phyloP scores from a whole-genome alignment of 2,329 filamentous ascomycete genomes.

The Arthrobotrys sphaeroides region DNA sequence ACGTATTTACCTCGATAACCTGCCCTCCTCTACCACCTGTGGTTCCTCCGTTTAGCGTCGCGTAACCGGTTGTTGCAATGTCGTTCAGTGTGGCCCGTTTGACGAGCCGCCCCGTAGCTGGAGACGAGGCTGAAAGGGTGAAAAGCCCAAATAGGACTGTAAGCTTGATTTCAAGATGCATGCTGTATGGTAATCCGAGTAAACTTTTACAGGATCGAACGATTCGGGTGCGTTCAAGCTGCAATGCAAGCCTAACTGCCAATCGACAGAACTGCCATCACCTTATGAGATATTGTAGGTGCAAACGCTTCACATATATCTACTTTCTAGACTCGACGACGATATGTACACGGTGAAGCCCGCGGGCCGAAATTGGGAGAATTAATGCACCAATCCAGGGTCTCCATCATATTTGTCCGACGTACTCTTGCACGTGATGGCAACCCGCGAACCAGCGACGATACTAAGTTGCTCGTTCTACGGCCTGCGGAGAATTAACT shows the following conservation, averaged over 20 bases:
- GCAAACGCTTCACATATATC: too few species aligned
- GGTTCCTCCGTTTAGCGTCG: slow-evolving; percentile 66
- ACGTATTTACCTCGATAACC: slow-evolving; percentile 67
- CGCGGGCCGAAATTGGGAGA: too few species aligned
- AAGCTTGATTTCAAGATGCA: neutral
- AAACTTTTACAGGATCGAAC: too few species aligned
- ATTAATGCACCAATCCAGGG: neutral
- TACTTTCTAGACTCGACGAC: too few species aligned
- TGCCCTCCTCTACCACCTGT: slow-evolving; percentile 68
- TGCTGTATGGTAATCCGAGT: neutral
- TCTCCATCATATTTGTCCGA: neutral
- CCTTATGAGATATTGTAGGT: too few species aligned
- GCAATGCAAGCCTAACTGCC: too few species aligned
- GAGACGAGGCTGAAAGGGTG: neutral
- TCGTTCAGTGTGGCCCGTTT: slow-evolving; percentile 55
- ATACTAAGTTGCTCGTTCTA: too few species aligned
- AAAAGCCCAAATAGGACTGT: neutral
- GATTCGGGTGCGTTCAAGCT: too few species aligned
- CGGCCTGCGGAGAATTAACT: neutral
- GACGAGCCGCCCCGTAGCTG: neutral
- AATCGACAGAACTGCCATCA: too few species aligned
- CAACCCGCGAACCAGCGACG: too few species aligned
- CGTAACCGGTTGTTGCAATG: slow-evolving; percentile 61
- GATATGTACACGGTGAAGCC: too few species aligned
- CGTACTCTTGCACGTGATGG: too few species aligned